Percentiles rank a stretch among this genome's conserved stretches.
Conservation (phyloP, 768 basidiomycete species). For the Amanita subjunquillea region DNA sequence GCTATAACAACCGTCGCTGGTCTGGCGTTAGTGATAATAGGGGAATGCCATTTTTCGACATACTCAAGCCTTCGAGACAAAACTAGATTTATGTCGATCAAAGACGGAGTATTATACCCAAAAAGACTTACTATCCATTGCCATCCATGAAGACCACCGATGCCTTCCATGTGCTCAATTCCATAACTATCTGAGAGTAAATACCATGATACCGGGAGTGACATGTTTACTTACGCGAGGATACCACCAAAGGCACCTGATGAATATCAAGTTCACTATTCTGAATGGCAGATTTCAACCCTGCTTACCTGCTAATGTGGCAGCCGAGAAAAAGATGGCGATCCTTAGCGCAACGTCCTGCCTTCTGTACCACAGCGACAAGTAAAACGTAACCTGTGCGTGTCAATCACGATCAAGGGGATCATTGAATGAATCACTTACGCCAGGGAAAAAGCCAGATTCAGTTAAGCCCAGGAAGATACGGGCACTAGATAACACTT, state of each 20-base stretch:
- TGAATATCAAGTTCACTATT: conserved; percentile 7
- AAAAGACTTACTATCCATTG: conserved; percentile 35
- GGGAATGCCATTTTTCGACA: neutral
- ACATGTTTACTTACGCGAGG: conserved; percentile 27
- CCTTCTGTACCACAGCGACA: conserved; percentile 53
- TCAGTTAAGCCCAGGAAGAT: conserved; percentile 30
- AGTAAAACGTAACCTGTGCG: conserved; percentile 27
- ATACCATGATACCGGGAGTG: neutral
- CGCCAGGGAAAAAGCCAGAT: conserved; percentile 28
- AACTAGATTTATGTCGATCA: conserved; percentile 20
- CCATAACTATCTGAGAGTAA: conserved; percentile 28
- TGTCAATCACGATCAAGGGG: neutral
- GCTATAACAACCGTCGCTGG: conserved; percentile 29
- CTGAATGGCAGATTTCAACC: neutral
- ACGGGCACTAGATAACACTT: conserved; percentile 17
- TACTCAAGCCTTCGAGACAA: conserved; percentile 32
- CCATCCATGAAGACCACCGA: conserved; percentile 30
- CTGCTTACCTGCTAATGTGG: conserved; percentile 36
- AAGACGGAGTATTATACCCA: neutral
- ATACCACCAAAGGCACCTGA: conserved; percentile 36
- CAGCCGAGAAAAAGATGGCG: conserved; percentile 56
- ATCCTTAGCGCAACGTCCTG: conserved; percentile 47
- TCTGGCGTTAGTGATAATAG: neutral
- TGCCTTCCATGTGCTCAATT: conserved; percentile 34
- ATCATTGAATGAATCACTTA: conserved; percentile 10